Base-by-base conservation (phyloP, 331 rosid genomes). In the Saraca asoca region DNA sequence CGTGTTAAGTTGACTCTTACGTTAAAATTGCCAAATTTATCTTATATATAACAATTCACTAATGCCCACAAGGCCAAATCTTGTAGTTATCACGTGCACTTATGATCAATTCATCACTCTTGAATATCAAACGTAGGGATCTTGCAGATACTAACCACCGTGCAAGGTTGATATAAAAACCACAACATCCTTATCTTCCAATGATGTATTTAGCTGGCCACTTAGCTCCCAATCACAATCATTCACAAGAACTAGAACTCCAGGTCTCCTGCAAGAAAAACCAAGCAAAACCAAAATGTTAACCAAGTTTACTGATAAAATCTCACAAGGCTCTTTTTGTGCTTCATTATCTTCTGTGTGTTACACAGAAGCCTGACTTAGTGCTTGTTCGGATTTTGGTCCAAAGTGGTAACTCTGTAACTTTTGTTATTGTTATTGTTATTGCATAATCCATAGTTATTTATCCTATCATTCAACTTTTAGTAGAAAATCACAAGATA, bases 221-320 rank as follows among this genome's bases (percentile, higher is more conserved):
- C 91, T 90, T 55, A 93, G 87, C 75, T 93, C 98, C 98, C 98
- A 93, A 52, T 93, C 97, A 61, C 97, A 90, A 67, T 93, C 98
- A 72, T 87, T 93, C 79, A 90, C 91, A 31, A 90, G 97, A 51
- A 88, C 97, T 9, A 93, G 95, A 76, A 93, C 96, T 64, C 98
- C 98, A 45, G 98, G 97, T 80, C 98, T 84, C 78, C 97, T 90
- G 89, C 81, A 81, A 65, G 46, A 85, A 73, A 77, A 20, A 61
- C 62, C 55, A 38, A 35, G 35, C 0, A 1, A 75, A 56, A 14
- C 37, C 51, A 57, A 39, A 55, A 6, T 18, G 20, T 64, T 37
- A 71, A 51, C 66, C 34, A 39, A 7, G 43, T 39, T 8, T 33
- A 50, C 10, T 50, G 64, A 17, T 33, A 50, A 24, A 24, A 24